Conservation (phyloP, 2,329 filamentous ascomycete species). For the Cladosporium sp. region DNA sequence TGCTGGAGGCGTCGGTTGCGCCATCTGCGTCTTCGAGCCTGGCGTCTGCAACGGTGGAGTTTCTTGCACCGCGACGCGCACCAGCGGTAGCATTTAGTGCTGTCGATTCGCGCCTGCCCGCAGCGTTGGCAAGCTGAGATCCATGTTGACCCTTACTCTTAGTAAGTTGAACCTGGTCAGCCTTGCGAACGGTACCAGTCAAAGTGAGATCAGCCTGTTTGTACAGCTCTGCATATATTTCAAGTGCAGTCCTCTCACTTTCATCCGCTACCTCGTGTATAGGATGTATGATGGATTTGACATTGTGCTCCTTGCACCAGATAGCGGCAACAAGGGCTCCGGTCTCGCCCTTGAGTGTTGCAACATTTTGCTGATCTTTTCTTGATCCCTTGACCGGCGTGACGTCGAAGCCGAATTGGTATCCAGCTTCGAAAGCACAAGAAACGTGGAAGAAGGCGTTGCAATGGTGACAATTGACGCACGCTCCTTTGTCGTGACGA, state of each 20-base stretch:
- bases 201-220: slow-evolving; percentile 90
- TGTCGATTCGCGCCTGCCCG: slow-evolving; percentile 38
- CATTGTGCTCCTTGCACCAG: slow-evolving; percentile 82
- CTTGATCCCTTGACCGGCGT: slow-evolving; percentile 84
- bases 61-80: slow-evolving; percentile 29
- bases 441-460: slow-evolving; percentile 73
- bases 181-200: slow-evolving; percentile 90
- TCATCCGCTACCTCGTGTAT: slow-evolving; percentile 74
- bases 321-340: slow-evolving; percentile 81
- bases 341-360: slow-evolving; percentile 74
- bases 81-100: slow-evolving; percentile 29
- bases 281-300: slow-evolving; percentile 68
- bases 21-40: slow-evolving; percentile 27
- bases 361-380: slow-evolving; percentile 72
- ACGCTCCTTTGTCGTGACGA: slow-evolving; percentile 58
- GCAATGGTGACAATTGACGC: slow-evolving; percentile 76
- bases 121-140: slow-evolving; percentile 20
- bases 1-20: slow-evolving; percentile 21
- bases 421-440: slow-evolving; percentile 80
- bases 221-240: slow-evolving; percentile 81
- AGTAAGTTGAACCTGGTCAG: slow-evolving; percentile 66
- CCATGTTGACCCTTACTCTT: slow-evolving; percentile 47
- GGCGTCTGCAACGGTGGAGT: slow-evolving; percentile 27
- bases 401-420: slow-evolving; percentile 84
- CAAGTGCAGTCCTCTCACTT: slow-evolving; percentile 71